These are phyloP conservation scores for Lentinula sp. DNA, from an alignment of 768 basidiomycete species.

Conservation along the genomic window DNA sequence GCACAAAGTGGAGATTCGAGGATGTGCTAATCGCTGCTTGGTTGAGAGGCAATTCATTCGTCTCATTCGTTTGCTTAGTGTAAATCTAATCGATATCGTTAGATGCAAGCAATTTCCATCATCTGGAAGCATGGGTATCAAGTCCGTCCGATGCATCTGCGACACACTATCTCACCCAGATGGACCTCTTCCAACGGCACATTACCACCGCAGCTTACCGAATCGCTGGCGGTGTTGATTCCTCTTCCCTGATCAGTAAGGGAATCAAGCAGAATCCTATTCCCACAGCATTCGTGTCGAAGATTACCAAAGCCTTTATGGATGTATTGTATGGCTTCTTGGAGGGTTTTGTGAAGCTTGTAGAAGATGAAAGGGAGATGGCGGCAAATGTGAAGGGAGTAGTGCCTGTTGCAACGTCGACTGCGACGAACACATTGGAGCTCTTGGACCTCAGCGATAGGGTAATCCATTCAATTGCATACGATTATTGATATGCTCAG, in stretches of 20 bases:
- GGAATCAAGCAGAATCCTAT: constrained; percentile 56
- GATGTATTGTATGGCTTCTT: constrained; percentile 82
- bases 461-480: constrained; percentile 30
- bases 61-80: neutral
- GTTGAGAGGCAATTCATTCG: constrained; percentile 60
- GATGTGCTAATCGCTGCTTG: constrained; percentile 75
- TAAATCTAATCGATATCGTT: constrained; percentile 4
- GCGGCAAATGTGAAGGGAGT: constrained; percentile 40
- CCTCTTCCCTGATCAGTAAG: constrained; percentile 39
- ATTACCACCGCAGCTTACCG: constrained; percentile 72
- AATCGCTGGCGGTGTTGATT: constrained; percentile 71
- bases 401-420: constrained; percentile 20
- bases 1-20: constrained; percentile 81
- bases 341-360: constrained; percentile 79
- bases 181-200: constrained; percentile 79
- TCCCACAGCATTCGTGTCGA: constrained; percentile 56
- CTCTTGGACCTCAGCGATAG: constrained; percentile 55
- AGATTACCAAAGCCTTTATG: constrained; percentile 80
- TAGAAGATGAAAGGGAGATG: constrained; percentile 46
- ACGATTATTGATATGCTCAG: neutral
- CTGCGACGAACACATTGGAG: constrained; percentile 44
- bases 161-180: constrained; percentile 69
- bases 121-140: constrained; percentile 81
- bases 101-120: constrained; percentile 83
- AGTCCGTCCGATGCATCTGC: constrained; percentile 56